Conservation (phyloP, 2,329 filamentous ascomycete genomes). For the Ceratocystiopsis brevicomis region DNA sequence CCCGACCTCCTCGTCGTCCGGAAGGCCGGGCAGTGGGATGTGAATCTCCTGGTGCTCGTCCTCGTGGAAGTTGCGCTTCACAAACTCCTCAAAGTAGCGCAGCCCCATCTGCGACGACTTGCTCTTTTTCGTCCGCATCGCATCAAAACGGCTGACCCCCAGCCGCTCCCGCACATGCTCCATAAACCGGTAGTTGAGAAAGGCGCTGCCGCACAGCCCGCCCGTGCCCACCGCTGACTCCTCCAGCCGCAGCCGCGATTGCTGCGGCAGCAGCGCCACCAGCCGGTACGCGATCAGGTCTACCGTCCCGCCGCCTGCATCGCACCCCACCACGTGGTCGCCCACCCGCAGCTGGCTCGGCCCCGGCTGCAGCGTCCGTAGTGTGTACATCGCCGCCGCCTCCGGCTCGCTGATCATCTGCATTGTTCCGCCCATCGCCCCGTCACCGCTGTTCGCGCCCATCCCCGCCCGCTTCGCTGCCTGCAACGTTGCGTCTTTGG, state of each 20-base stretch:
- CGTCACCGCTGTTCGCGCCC: slow-evolving; percentile 22
- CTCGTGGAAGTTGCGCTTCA: slow-evolving; percentile 68
- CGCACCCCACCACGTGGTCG: slow-evolving; percentile 44
- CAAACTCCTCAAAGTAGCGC: slow-evolving; percentile 67
- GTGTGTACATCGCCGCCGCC: slow-evolving; percentile 60
- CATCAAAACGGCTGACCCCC: slow-evolving; percentile 46
- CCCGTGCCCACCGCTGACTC: slow-evolving; percentile 67
- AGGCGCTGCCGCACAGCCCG: slow-evolving; percentile 58
- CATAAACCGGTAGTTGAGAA: slow-evolving; percentile 65
- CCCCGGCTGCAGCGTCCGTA: slow-evolving; percentile 49
- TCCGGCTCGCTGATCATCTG: slow-evolving; percentile 70
- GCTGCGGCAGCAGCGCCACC: slow-evolving; percentile 44
- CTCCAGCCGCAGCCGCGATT: slow-evolving; percentile 47
- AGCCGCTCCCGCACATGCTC: slow-evolving; percentile 53
- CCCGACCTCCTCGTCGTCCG: slow-evolving; percentile 57
- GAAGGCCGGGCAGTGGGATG: slow-evolving; percentile 58
- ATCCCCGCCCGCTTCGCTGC: slow-evolving; percentile 65
- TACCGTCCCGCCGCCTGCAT: slow-evolving; percentile 45
- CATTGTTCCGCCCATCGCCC: slow-evolving; percentile 18
- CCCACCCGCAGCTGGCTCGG: slow-evolving; percentile 54
- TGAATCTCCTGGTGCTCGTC: slow-evolving; percentile 62
- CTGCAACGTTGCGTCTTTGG: slow-evolving; percentile 65
- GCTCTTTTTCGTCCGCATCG: slow-evolving; percentile 59
- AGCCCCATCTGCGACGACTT: slow-evolving; percentile 68
- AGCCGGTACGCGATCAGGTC: slow-evolving; percentile 72